These are phyloP conservation scores for Trichoderma pleuroti DNA, from an alignment of 2,329 filamentous ascomycete genomes.

Conservation along the genomic window DNA sequence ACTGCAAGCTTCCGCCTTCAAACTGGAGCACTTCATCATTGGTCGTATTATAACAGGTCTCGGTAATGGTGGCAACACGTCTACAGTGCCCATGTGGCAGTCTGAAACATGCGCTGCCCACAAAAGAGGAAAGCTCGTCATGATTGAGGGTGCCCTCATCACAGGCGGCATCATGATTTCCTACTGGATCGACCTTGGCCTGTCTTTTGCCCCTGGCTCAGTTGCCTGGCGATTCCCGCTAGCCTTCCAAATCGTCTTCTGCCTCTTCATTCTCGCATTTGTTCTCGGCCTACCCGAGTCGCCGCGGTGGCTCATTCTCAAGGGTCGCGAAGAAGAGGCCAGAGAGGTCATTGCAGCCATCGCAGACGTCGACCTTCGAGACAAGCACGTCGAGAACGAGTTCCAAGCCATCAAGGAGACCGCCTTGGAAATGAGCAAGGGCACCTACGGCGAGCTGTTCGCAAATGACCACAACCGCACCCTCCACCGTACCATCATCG, in stretches of 20 bases:
- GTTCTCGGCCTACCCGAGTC: conserved; percentile 54
- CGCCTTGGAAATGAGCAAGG: conserved; percentile 64
- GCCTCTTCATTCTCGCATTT: conserved; percentile 52
- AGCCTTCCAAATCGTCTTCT: conserved; percentile 53
- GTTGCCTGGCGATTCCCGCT: conserved; percentile 58
- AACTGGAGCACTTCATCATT: conserved; percentile 53
- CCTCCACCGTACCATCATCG: conserved; percentile 58
- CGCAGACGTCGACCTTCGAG: conserved; percentile 50
- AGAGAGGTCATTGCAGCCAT: conserved; percentile 48
- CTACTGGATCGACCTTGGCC: conserved; percentile 60
- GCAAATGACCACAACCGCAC: conserved; percentile 53
- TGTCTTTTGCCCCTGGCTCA: conserved; percentile 46
- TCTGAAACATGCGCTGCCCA: conserved; percentile 56
- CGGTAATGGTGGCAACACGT: conserved; percentile 56
- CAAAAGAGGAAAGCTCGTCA: conserved; percentile 57
- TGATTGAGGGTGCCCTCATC: conserved; percentile 58
- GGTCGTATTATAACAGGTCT: conserved; percentile 58
- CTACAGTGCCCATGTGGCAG: conserved; percentile 58
- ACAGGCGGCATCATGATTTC: conserved; percentile 55
- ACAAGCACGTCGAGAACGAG: conserved; percentile 57
- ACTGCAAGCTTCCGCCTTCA: conserved; percentile 56
- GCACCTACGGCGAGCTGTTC: conserved; percentile 57
- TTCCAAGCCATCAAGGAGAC: conserved; percentile 61
- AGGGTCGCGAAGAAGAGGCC: conserved; percentile 46
- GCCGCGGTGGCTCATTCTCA: conserved; percentile 46